Evolutionary conservation across 768 basidiomycete genomes (phyloP).

Genomic region (Tylopilus sp.): DNA sequence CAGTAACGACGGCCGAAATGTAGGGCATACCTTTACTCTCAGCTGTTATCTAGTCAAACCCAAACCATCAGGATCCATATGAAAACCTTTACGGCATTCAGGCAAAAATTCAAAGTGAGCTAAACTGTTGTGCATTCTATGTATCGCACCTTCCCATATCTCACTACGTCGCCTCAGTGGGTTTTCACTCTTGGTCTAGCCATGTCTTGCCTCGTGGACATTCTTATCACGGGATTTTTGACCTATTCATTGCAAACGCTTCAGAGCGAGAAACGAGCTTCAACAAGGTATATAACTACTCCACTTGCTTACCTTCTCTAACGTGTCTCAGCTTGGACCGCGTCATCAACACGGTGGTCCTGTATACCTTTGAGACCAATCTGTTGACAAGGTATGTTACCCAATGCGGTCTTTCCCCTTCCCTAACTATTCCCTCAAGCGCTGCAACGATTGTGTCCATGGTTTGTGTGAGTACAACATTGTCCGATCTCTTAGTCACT

Average conservation of each 20-base stretch:
- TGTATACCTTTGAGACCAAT: constrained; percentile 54
- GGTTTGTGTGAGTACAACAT: constrained; percentile 35
- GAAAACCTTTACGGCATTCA: constrained; percentile 25
- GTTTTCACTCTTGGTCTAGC: constrained; percentile 50
- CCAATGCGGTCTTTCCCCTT: background rate
- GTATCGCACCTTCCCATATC: background rate
- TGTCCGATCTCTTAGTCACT: background rate
- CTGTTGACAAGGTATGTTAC: constrained; percentile 41
- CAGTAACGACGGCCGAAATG: constrained; percentile 32
- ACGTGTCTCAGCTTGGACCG: constrained; percentile 39
- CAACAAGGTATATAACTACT: constrained; percentile 31
- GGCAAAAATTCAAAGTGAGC: constrained; percentile 20
- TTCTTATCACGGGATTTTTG: constrained; percentile 46
- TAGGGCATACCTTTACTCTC: constrained; percentile 6
- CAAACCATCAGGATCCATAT: constrained; percentile 23
- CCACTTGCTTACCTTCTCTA: background rate
- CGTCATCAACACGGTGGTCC: constrained; percentile 43
- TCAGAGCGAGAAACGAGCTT: constrained; percentile 36
- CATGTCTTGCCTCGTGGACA: constrained; percentile 46
- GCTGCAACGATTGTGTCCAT: constrained; percentile 41
- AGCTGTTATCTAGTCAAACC: background rate
- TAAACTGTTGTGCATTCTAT: background rate
- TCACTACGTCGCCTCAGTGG: constrained; percentile 33
- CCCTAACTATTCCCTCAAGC: constrained; percentile 18
- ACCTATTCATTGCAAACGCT: constrained; percentile 42